Evolutionary conservation across 352 stramenopile species (phyloP), one percentile per base, ranked within the genome.

Genomic region (Phytophthora pisi): DNA sequence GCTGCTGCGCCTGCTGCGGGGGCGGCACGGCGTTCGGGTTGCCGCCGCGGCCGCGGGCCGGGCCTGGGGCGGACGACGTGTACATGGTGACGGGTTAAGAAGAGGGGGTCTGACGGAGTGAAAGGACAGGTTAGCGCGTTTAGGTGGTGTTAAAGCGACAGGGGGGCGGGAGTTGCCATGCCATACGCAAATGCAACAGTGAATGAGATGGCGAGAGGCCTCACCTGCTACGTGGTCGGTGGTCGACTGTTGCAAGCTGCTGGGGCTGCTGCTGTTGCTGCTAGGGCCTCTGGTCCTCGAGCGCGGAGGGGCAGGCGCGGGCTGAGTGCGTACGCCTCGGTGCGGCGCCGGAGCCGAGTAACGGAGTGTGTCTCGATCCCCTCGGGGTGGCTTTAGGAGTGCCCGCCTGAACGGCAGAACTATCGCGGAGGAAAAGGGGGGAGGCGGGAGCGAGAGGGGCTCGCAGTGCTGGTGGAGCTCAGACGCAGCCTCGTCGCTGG

Each of bases 41-140:
- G 15, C 80, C 80, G 57, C 78, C 79, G 50, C 85, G 81, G 47
- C 71, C 71, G 50, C 82, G 79, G 24, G 79, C 70, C 11, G 81
- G 81, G 18, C 82, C 84, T 24, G 85, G 82, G 20, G 78, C 84
- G 51, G 80, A 85, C 45, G 81, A 86, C 36, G 81, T 89, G 68
- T 93, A 93, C 85, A 93, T 93, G 47, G 34, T 38, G 31, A 38
- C 31, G 31, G 31, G 31, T 38, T 38, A 4, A 38, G 31, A 38
- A 8, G 2, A 7, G 26, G 31, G 13, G 31, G 31, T 38, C 31
- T 38, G 31, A 15, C 31, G 31, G 8, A 11, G 9, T 13, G 31
- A 13, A 38, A 5, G 11, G 9, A 38, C 31, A 38, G 9, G 31
- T 38, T 38, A 38, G 31, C 31, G 9, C 8, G 9, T 38, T 38